Conservation (phyloP, 345 rosid genomes). For the Erucastrum elatum region DNA sequence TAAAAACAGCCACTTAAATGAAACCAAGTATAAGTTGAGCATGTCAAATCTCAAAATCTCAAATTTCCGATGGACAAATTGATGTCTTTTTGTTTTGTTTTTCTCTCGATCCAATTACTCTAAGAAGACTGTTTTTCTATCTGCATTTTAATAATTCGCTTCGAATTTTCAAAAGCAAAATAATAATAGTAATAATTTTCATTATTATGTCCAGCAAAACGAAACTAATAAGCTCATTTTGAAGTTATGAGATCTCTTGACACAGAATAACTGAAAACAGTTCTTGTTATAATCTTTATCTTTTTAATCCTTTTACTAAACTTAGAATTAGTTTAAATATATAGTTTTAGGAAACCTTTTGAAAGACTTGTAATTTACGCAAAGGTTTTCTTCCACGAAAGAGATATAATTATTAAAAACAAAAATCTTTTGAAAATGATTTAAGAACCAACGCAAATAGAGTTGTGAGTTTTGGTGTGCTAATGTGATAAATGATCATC, state of each 20-base stretch:
- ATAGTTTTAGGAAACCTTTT: neutral
- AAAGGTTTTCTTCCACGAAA: constrained; percentile 12
- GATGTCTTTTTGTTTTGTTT: neutral
- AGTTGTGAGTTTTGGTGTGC: constrained; percentile 14
- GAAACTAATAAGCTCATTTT: neutral
- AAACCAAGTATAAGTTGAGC: constrained; percentile 1
- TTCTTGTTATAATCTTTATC: neutral
- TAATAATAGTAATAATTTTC: no score
- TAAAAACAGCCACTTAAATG: neutral
- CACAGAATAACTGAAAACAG: neutral
- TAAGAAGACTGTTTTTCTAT: neutral
- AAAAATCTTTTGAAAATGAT: neutral
- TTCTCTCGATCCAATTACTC: neutral
- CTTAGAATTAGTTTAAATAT: neutral
- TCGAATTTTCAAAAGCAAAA: neutral
- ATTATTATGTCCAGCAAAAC: neutral
- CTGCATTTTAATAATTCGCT: neutral
- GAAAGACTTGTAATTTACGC: constrained; percentile 14
- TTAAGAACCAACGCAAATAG: constrained; percentile 18
- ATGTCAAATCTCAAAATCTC: constrained; percentile 5
- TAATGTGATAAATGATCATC: neutral
- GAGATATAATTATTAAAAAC: neutral
- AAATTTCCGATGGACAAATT: neutral
- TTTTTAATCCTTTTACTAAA: neutral
- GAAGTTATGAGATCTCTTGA: neutral